Conservation (phyloP, 148 eudicot species). For the Rhododendron mucronatum region DNA sequence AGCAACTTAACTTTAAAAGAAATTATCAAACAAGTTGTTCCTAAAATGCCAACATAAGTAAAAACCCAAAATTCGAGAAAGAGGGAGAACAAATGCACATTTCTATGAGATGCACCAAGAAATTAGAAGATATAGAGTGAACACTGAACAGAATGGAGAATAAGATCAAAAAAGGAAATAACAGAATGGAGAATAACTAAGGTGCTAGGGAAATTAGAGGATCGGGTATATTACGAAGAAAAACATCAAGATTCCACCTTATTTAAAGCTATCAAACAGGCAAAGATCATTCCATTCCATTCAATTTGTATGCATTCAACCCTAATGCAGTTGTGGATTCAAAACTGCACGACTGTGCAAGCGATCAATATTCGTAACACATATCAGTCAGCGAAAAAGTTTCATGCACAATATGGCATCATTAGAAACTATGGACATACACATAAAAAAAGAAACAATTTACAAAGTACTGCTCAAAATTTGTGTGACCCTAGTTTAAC, state of each 20-base stretch:
- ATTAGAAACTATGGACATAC: background rate
- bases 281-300: background rate
- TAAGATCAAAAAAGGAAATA: background rate
- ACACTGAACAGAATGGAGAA: background rate
- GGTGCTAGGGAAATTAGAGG: background rate
- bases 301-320: background rate
- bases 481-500: background rate
- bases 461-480: background rate
- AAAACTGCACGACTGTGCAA: background rate
- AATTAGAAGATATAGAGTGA: background rate
- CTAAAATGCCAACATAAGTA: background rate
- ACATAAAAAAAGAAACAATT: background rate
- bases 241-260: background rate
- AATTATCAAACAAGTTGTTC: constrained; percentile 2
- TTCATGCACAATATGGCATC: background rate
- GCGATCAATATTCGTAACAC: background rate
- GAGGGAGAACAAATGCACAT: background rate
- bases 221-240: background rate
- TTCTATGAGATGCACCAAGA: background rate
- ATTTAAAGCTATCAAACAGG: background rate
- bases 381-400: background rate
- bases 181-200: background rate
- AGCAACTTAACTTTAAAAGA: constrained; percentile 9
- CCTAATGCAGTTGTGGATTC: background rate
- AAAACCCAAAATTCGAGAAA: background rate